Conservation (phyloP, 768 basidiomycete species). For the Tephrocybe sp. region DNA sequence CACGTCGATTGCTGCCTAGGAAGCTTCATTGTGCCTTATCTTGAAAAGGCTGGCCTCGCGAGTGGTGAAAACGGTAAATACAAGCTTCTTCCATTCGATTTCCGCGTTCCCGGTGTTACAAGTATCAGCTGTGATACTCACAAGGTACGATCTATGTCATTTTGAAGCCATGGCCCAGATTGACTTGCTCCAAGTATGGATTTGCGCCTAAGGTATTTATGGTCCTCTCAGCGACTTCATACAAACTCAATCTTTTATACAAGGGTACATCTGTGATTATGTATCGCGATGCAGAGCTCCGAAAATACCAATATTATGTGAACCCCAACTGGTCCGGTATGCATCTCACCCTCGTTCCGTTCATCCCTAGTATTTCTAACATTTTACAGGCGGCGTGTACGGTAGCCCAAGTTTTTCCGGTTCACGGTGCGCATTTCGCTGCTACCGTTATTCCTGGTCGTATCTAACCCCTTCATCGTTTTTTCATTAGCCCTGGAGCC, state of each 20-base stretch:
- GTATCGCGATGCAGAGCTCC: constrained; percentile 80
- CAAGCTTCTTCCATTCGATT: constrained; percentile 79
- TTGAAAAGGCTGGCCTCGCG: constrained; percentile 76
- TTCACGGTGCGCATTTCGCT: constrained; percentile 61
- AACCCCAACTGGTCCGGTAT: constrained; percentile 76
- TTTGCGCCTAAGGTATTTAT: constrained; percentile 82
- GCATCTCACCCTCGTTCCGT: constrained; percentile 19
- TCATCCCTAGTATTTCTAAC: constrained; percentile 3
- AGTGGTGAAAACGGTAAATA: constrained; percentile 53
- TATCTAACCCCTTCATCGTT: background rate
- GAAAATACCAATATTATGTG: constrained; percentile 85
- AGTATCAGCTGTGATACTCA: constrained; percentile 96
- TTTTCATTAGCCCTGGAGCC: constrained; percentile 70
- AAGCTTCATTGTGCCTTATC: constrained; percentile 91
- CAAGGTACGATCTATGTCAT: constrained; percentile 51
- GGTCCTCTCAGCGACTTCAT: background rate
- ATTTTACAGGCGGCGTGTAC: constrained; percentile 66
- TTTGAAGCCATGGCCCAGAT: constrained; percentile 2
- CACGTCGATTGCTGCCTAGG: constrained; percentile 97
- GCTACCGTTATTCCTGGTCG: background rate
- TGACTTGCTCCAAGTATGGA: constrained; percentile 61
- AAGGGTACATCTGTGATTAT: constrained; percentile 93
- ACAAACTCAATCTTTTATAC: constrained; percentile 1
- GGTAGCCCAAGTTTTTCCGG: constrained; percentile 89
- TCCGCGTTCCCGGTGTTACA: constrained; percentile 87